Evolutionary conservation across 495 filamentous ascomycete genomes (phyloP).

Genomic region (Viridothelium virens): DNA sequence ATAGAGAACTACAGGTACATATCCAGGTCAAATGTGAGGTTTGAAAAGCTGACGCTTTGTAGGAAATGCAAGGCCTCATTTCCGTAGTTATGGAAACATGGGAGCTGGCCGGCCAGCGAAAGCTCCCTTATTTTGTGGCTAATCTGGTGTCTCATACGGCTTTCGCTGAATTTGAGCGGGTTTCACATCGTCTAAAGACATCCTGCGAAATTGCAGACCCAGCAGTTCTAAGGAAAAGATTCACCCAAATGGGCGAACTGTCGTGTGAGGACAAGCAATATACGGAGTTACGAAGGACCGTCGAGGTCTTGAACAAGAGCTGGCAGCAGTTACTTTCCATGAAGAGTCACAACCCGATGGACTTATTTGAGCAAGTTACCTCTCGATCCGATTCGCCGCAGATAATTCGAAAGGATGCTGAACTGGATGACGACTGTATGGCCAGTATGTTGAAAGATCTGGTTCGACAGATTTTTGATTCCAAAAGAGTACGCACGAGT

Average conservation of each 20-base stretch:
- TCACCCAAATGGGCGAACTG: not conserved
- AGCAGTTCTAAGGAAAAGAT: constrained; percentile 10
- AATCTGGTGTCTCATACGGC: constrained; percentile 20
- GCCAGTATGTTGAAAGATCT: constrained; percentile 20
- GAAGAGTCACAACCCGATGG: not conserved
- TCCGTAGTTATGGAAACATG: constrained; percentile 13
- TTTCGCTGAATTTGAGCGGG: constrained; percentile 20
- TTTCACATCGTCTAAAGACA: constrained; percentile 18
- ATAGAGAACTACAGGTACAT: constrained; percentile 21
- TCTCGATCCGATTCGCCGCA: not conserved
- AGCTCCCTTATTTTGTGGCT: constrained; percentile 18
- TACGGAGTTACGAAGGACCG: not conserved
- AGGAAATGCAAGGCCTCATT: constrained; percentile 22
- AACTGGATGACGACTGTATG: constrained; percentile 17
- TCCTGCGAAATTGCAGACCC: constrained; percentile 19
- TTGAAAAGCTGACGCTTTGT: not conserved
- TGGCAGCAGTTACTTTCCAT: not conserved
- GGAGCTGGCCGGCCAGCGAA: constrained; percentile 23
- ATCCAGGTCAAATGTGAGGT: not conserved
- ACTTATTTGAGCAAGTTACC: not conserved
- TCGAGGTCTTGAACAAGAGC: not conserved
- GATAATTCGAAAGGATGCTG: not conserved
- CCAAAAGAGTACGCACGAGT: not conserved
- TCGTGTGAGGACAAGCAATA: not conserved
- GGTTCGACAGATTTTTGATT: constrained; percentile 15